Evolutionary conservation across 2,329 filamentous ascomycete species (phyloP).

Genomic region (Colletotrichum musicola): DNA sequence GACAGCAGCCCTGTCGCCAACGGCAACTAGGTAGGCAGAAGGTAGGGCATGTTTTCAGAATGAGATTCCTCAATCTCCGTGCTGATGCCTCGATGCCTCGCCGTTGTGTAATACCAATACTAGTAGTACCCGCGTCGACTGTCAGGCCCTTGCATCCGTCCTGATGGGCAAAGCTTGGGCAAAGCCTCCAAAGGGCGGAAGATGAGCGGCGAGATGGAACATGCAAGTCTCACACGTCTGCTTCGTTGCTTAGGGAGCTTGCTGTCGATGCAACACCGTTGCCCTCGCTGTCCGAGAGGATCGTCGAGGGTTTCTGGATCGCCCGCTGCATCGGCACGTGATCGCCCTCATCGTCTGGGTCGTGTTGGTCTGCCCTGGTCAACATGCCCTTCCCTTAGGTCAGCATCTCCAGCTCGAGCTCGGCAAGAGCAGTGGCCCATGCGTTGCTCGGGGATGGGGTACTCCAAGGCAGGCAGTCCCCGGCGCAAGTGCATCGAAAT

Average conservation of each 20-base stretch:
- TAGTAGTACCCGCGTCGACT: too few species aligned
- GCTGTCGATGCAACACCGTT: constrained; percentile 8
- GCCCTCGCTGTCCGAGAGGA: not conserved
- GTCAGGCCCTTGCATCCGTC: constrained; percentile 19
- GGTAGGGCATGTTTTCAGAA: not conserved
- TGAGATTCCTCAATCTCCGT: constrained; percentile 24
- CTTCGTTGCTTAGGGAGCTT: not conserved
- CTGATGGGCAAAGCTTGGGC: too few species aligned
- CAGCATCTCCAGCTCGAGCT: too few species aligned
- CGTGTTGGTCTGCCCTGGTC: not conserved
- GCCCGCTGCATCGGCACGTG: constrained; percentile 1
- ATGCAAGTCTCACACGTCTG: constrained; percentile 3
- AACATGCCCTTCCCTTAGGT: not conserved
- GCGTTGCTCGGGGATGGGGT: not conserved
- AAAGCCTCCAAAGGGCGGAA: not conserved
- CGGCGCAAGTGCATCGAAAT: constrained; percentile 12
- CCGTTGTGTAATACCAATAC: not conserved
- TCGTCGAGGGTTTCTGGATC: not conserved
- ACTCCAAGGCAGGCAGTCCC: constrained; percentile 5
- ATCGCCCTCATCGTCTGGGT: not conserved
- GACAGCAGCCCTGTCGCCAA: constrained; percentile 20
- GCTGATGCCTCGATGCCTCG: constrained; percentile 31
- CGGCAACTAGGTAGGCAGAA: constrained; percentile 13
- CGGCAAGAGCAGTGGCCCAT: not conserved
- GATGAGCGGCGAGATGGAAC: not conserved